phyloP scores from a whole-genome alignment of 768 basidiomycete species.

The Cystofilobasidium capitatum region DNA sequence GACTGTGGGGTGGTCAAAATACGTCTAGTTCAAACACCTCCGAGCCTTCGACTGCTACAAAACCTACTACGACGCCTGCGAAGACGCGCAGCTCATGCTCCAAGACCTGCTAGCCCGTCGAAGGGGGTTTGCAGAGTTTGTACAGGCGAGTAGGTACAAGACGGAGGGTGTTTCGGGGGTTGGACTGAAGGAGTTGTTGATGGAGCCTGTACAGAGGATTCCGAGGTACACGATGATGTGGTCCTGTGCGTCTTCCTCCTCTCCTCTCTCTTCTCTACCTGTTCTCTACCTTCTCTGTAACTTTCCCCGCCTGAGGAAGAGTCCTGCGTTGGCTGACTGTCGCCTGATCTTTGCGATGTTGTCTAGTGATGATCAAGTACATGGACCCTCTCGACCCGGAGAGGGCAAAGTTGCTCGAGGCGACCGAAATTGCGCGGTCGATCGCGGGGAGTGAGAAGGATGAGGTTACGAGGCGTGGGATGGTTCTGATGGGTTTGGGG shows the following conservation, averaged over 20 bases:
- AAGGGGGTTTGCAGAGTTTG: conserved; percentile 71
- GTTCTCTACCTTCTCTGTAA: no score
- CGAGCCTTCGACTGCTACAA: conserved; percentile 83
- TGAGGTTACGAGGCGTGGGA: conserved; percentile 77
- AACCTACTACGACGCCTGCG: conserved; percentile 82
- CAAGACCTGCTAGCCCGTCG: conserved; percentile 68
- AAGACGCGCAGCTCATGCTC: conserved; percentile 82
- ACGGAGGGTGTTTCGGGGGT: conserved; percentile 25
- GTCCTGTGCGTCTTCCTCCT: conserved; percentile 43
- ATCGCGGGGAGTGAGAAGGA: conserved; percentile 88
- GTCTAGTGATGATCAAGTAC: conserved; percentile 70
- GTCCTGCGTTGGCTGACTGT: no score
- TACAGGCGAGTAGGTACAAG: conserved; percentile 63
- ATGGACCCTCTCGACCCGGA: conserved; percentile 72
- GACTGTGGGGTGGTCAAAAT: background rate
- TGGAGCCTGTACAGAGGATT: conserved; percentile 94
- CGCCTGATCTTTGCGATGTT: conserved; percentile 3
- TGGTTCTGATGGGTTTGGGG: conserved; percentile 57
- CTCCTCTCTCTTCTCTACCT: background rate
- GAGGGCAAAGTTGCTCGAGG: conserved; percentile 65
- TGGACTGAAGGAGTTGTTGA: conserved; percentile 37
- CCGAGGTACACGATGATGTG: conserved; percentile 89
- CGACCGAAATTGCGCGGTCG: conserved; percentile 74
- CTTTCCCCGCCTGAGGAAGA: no score
- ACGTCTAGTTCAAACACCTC: conserved; percentile 57